Percentiles rank a stretch among this genome's conserved stretches.
Evolutionary conservation across 2,329 filamentous ascomycete species (phyloP).

Genomic region (Apiospora malaysiana): DNA sequence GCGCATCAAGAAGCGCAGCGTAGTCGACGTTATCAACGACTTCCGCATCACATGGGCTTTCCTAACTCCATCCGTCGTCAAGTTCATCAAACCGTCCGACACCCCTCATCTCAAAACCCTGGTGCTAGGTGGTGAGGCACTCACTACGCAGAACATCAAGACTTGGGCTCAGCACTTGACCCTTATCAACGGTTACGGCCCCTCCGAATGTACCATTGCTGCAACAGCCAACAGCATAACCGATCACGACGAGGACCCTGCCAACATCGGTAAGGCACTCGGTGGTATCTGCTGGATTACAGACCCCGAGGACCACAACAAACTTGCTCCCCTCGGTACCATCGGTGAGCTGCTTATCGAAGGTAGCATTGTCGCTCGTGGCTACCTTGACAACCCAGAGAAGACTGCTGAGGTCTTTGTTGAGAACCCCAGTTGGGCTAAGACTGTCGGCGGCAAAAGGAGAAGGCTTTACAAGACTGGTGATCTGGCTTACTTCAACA

Average conservation of each 20-base stretch:
- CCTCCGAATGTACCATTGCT: slow-evolving; percentile 8
- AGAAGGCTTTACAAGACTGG: slow-evolving; percentile 31
- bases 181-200: slow-evolving; percentile 18
- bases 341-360: slow-evolving; percentile 29
- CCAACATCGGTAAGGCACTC: slow-evolving; percentile 14
- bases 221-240: neutral
- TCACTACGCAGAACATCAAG: neutral
- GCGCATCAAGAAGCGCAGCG: slow-evolving; percentile 46
- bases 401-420: slow-evolving; percentile 33
- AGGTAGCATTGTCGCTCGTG: slow-evolving; percentile 27
- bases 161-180: slow-evolving; percentile 13
- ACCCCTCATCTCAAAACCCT: neutral
- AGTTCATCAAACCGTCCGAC: slow-evolving; percentile 23
- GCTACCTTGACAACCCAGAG: slow-evolving; percentile 40
- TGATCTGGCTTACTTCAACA: slow-evolving; percentile 34
- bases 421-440: slow-evolving; percentile 25
- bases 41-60: slow-evolving; percentile 23
- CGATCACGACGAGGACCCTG: neutral
- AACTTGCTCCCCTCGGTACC: slow-evolving; percentile 25
- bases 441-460: slow-evolving; percentile 22
- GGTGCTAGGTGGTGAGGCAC: neutral
- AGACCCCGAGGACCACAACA: slow-evolving; percentile 24
- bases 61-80: slow-evolving; percentile 23
- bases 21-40: slow-evolving; percentile 22
- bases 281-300: slow-evolving; percentile 24